Base-by-base conservation (phyloP, 176 grass and related monocot genomes). In the Ensete glaucum region DNA sequence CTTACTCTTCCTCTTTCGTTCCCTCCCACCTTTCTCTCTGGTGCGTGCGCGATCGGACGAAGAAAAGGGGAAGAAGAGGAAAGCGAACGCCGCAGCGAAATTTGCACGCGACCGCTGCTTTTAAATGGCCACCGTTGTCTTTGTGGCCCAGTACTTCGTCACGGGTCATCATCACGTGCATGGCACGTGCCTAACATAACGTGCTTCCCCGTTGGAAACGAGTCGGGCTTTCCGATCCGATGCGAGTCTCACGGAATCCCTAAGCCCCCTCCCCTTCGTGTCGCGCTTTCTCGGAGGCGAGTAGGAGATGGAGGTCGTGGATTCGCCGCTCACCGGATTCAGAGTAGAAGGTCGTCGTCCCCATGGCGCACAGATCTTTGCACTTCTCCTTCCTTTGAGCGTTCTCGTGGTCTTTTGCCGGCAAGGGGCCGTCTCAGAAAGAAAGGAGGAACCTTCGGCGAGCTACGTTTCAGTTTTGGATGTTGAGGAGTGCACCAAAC, bases 281-380 rank as follows among this genome's bases (percentile, higher is more conserved):
- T 4, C 29, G 2, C 29, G 3, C 29, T 3, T 3, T 4, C 3
- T 34, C 29, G 29, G 29, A 3, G 29, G 29, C 29, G 29, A 34
- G 29, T 4, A 43, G 26, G 10, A 9, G 48, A 70, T 52, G 67
- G 67, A 70, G 17, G 50, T 51, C 14, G 67, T 70, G 67, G 67
- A 70, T 70, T 52, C 67, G 15, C 67, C 67, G 15, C 67, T 70
- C 48, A 52, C 67, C 11, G 67, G 67, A 70, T 70, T 70, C 67
- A 34, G 67, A 19, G 52, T 70, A 10, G 67, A 70, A 20, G 67
- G 67, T 21, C 67, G 67, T 50, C 67, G 67, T 20, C 17, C 67
- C 17, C 50, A 70, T 51, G 67, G 51, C 11, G 67, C 21, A 21
- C 13, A 50, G 12, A 49, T 21, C 9, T 51, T 16, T 51, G 8